Evolutionary conservation across 2,329 filamentous ascomycete genomes (phyloP), one percentile per base, ranked within the genome.

Genomic region (Pleoardoris graminearum): DNA sequence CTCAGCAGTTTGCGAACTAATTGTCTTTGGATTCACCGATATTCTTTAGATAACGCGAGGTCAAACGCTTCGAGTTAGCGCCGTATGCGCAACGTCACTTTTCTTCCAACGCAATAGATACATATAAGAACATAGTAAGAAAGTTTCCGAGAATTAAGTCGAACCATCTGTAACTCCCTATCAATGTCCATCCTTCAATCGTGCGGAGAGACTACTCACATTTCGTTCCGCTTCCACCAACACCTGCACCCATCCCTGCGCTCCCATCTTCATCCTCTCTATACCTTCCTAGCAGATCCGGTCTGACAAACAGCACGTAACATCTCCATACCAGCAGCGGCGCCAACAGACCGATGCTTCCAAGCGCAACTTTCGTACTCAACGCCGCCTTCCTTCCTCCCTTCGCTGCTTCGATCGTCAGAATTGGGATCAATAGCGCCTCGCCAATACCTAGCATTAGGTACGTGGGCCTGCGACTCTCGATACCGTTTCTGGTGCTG

Each of bases 401-500:
- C 22, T 66, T 57, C 41, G 55, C 25, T 46, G 57, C 50, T 42
- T 68, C 64, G 22, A 60, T 41, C 5, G 53, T 49, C 46, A 66
- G 36, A 14, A 67, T 55, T 0, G 62, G 65, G 29, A 68, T 60
- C 30, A 65, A 36, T 3, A 51, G 21, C 11, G 51, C 61, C 48
- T 67, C 64, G 1, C 64, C 64, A 1, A 65, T 8, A 1, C 60
- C 63, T 25, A 68, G 23, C 39, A 67, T n/a, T 21, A 63, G 3
- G 37, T 68, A 66, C 14, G 60, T 63, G 4, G 58, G 53, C 17
- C 64, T 51, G 17, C 65, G 52, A 27, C 59, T 63, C 32, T 65
- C 65, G 17, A 68, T 60, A 0, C 64, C 64, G 39, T 62, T 66
- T 10, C 64, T 56, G 3, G 61, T 67, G 7, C 65, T 66, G 1